These are phyloP conservation scores for Xylariaceae sp. DNA, from an alignment of 2,329 filamentous ascomycete genomes.

Conservation along the genomic window DNA sequence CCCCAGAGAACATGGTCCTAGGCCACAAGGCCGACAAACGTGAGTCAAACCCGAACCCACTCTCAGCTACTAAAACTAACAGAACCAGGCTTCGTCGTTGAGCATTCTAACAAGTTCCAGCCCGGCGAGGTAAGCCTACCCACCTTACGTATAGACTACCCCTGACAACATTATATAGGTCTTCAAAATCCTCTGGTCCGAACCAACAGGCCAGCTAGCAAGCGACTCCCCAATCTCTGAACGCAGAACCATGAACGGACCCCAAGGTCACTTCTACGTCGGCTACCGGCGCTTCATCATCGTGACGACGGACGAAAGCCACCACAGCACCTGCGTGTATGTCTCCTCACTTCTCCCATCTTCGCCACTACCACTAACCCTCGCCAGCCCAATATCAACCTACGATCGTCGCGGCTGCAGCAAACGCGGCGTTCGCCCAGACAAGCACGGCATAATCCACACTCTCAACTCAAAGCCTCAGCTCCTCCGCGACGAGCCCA, in stretches of 20 bases:
- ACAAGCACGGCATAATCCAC: conserved; percentile 50
- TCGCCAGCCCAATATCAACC: conserved; percentile 48
- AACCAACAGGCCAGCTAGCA: conserved; percentile 40
- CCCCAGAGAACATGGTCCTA: conserved; percentile 23
- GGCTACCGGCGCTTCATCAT: conserved; percentile 53
- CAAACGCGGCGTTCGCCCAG: conserved; percentile 48
- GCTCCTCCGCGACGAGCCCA: conserved; percentile 39
- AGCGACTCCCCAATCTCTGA: conserved; percentile 28
- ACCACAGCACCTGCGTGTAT: conserved; percentile 54
- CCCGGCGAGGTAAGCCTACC: conserved; percentile 27
- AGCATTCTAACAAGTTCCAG: conserved; percentile 27
- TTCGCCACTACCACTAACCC: neutral
- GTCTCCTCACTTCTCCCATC: conserved; percentile 20
- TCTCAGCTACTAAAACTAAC: conserved; percentile 18
- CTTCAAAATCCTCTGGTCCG: conserved; percentile 52
- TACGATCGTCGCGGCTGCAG: conserved; percentile 49
- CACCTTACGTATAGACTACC: neutral
- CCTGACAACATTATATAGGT: conserved; percentile 35
- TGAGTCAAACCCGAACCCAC: conserved; percentile 15
- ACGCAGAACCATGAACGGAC: conserved; percentile 33
- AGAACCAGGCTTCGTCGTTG: conserved; percentile 27
- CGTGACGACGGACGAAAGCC: conserved; percentile 46
- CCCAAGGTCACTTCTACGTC: conserved; percentile 40
- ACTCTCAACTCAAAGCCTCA: conserved; percentile 33
- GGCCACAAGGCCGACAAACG: conserved; percentile 18